phyloP scores from a whole-genome alignment of 1,284 basidiomycete species.

The Ceratobasidium sp. region DNA sequence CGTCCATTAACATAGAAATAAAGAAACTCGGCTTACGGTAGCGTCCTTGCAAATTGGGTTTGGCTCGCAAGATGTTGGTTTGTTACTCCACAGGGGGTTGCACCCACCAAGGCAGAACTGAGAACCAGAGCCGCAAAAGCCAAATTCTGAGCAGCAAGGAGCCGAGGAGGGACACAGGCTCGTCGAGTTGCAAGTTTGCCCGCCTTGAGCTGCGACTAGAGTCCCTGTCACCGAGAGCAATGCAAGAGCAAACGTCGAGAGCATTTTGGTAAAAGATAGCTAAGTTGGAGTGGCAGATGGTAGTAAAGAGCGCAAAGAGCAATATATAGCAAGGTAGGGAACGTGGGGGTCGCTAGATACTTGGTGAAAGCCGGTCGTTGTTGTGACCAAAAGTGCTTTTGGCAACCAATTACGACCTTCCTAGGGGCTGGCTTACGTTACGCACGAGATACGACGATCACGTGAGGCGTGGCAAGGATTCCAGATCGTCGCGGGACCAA shows the following conservation, averaged over 20 bases:
- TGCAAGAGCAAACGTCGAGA: constrained; percentile 11
- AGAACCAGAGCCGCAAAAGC: constrained; percentile 44
- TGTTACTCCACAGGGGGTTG: constrained; percentile 72
- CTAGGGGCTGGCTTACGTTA: constrained; percentile 15
- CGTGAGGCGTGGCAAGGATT: background rate
- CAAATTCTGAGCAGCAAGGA: constrained; percentile 51
- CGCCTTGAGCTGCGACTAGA: constrained; percentile 26
- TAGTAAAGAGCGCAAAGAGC: constrained; percentile 10
- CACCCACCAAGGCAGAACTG: constrained; percentile 84
- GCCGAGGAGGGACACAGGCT: constrained; percentile 31
- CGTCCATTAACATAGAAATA: background rate
- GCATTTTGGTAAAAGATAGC: background rate
- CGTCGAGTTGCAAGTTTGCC: constrained; percentile 45
- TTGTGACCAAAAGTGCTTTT: constrained; percentile 11
- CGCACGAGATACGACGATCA: background rate
- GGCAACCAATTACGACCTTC: constrained; percentile 15
- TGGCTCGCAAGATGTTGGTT: constrained; percentile 75
- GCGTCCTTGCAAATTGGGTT: constrained; percentile 76
- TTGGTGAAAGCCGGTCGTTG: constrained; percentile 3
- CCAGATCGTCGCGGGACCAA: constrained; percentile 12
- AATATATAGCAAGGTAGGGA: constrained; percentile 1
- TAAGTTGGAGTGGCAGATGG: constrained; percentile 6
- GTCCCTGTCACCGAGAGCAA: background rate
- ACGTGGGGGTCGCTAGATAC: constrained; percentile 12
- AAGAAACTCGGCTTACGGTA: constrained; percentile 62